Conservation (phyloP, 352 stramenopile species). For the Phytophthora palmivora region DNA sequence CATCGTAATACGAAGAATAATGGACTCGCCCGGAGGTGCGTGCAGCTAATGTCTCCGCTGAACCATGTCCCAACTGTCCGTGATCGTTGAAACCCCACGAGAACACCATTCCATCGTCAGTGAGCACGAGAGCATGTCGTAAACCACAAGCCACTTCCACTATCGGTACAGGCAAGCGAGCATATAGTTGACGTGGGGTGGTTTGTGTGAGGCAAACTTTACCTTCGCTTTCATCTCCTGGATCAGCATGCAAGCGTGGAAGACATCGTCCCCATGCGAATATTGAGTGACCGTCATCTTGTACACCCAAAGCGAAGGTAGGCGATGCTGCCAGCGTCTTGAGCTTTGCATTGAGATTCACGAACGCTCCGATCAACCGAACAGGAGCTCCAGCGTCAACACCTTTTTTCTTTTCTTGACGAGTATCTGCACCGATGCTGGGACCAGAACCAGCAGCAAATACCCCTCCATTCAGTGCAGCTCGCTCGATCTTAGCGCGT, state of each 20-base stretch:
- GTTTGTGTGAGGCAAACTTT: constrained; percentile 27
- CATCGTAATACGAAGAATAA: constrained; percentile 63
- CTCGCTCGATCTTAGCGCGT: constrained; percentile 55
- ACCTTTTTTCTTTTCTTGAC: constrained; percentile 13
- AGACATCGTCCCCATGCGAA: constrained; percentile 66
- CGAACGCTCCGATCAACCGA: constrained; percentile 55
- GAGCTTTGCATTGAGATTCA: constrained; percentile 48
- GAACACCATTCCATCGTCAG: constrained; percentile 61
- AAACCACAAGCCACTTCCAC: constrained; percentile 55
- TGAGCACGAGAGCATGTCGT: constrained; percentile 62
- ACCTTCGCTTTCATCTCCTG: background rate
- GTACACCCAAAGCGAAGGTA: constrained; percentile 55
- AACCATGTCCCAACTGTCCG: constrained; percentile 75
- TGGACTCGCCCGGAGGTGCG: constrained; percentile 40
- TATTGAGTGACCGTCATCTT: constrained; percentile 49
- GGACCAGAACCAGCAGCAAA: constrained; percentile 57
- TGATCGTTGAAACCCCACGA: constrained; percentile 86
- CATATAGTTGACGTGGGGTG: constrained; percentile 37
- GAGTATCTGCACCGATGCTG: constrained; percentile 34
- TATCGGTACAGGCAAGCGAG: constrained; percentile 30
- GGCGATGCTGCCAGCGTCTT: constrained; percentile 41
- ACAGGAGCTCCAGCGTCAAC: constrained; percentile 31
- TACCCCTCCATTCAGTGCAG: constrained; percentile 65
- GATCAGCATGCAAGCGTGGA: constrained; percentile 41
- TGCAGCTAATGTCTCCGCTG: constrained; percentile 49